Evolutionary conservation across 1,139 yeast genomes (phyloP), one percentile per base, ranked within the genome.

Genomic region (Candida gigantensis): DNA sequence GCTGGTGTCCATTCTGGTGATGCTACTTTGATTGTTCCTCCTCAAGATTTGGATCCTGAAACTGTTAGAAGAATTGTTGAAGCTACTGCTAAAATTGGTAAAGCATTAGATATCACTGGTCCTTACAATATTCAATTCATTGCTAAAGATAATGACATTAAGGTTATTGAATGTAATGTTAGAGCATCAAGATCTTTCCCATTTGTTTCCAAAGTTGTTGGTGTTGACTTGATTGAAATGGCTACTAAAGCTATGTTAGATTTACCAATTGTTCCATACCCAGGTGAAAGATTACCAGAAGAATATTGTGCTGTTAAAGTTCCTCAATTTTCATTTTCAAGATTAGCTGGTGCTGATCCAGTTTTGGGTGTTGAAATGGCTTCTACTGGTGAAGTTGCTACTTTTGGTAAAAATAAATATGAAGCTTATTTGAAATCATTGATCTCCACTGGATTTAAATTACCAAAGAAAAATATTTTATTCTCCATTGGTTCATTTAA

Each of bases 1-100:
- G 98, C 98, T 14, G 98, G 98, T 72, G 89, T 92, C 38, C 98
- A 92, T 68, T 89, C 97, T 31, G 98, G 98, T 64, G 98, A 92
- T 65, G 98, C 98, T 33, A 89, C 97, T 28, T 77, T 92, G 55
- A 82, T 92, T 36, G 74, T 92, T 44, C 98, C 98, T 42, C 97
- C 98, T 33, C 95, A 84, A 60, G 68, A 72, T 44, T 68, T 86
- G 43, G 76, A 81, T 24, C 80, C 79, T 28, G 69, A 64, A 7
- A 68, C 80, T 35, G 71, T 84, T 71, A 61, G 48, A 18, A 74
- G 92, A 58, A 68, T 86, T 48, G 83, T 82, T 58, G 84, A 69
- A 31, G 84, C 89, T 52, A 89, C 98, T 36, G 92, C 83, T 55
- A 89, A 88, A 70, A 96, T 92, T 55, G 97, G 96, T 31, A 60